phyloP scores from a whole-genome alignment of 495 filamentous ascomycete species.

The Aspergillus ellipticus region DNA sequence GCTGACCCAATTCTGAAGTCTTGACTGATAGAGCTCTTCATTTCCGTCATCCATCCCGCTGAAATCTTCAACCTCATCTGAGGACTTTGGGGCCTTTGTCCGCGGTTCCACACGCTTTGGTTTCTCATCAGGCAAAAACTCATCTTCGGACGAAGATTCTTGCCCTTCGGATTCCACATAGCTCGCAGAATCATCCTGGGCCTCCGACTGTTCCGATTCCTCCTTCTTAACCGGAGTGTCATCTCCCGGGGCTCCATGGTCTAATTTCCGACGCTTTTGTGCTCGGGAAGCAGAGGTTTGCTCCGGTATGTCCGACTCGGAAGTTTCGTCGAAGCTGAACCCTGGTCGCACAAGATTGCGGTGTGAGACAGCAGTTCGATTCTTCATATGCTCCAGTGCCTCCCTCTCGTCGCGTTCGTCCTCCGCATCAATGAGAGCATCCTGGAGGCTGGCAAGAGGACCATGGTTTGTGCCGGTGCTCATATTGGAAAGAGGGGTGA shows the following conservation, averaged over 20 bases:
- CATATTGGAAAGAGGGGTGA: constrained; percentile 86
- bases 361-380: constrained; percentile 61
- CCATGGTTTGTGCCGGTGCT: constrained; percentile 49
- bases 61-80: constrained; percentile 60
- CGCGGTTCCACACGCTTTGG: constrained; percentile 30
- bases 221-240: constrained; percentile 3
- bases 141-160: constrained; percentile 30
- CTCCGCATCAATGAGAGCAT: constrained; percentile 75
- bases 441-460: constrained; percentile 58
- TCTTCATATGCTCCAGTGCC: constrained; percentile 41
- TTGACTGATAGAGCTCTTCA: constrained; percentile 74
- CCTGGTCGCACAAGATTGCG: constrained; percentile 77
- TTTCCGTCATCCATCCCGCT: constrained; percentile 86
- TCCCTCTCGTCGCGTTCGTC: constrained; percentile 58
- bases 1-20: constrained; percentile 70
- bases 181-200: constrained; percentile 41
- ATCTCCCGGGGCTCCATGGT: constrained; percentile 10
- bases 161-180: constrained; percentile 35
- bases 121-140: constrained; percentile 26
- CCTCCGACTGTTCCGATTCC: constrained; percentile 31
- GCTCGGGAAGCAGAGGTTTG: constrained; percentile 21
- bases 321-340: constrained; percentile 55
- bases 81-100: constrained; percentile 36
- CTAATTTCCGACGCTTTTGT: constrained; percentile 40
- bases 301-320: constrained; percentile 23